phyloP scores from a whole-genome alignment of 164 flowering plant species.

The Malania oleifera region DNA sequence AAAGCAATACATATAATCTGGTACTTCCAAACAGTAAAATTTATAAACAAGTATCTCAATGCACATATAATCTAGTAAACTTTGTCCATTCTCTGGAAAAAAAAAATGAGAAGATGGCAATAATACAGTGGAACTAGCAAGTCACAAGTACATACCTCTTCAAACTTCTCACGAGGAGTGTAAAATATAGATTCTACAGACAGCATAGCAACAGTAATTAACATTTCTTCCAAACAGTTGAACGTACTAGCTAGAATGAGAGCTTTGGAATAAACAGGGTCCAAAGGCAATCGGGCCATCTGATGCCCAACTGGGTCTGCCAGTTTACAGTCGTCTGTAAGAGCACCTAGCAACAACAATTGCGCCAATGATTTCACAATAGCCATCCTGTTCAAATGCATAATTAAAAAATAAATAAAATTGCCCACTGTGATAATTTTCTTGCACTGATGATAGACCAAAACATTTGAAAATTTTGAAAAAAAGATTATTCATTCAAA shows the following conservation, averaged over 20 bases:
- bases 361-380: constrained; percentile 82
- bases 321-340: constrained; percentile 70
- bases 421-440: neutral
- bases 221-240: constrained; percentile 92
- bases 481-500: too few relatives aligned
- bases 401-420: neutral
- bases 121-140: neutral
- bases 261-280: constrained; percentile 86
- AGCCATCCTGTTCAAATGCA: constrained; percentile 49
- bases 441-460: too few relatives aligned
- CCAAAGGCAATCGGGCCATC: constrained; percentile 85
- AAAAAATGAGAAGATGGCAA: too few relatives aligned
- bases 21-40: too few relatives aligned
- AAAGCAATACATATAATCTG: too few relatives aligned
- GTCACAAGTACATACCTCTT: constrained; percentile 48
- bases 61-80: neutral
- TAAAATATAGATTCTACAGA: constrained; percentile 89
- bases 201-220: constrained; percentile 89
- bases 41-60: neutral
- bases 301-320: constrained; percentile 86
- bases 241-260: constrained; percentile 70
- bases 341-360: constrained; percentile 75
- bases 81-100: too few relatives aligned
- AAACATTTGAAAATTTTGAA: too few relatives aligned
- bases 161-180: constrained; percentile 69